Evolutionary conservation across 768 basidiomycete species (phyloP).

Genomic region (Butyriboletus loyo): DNA sequence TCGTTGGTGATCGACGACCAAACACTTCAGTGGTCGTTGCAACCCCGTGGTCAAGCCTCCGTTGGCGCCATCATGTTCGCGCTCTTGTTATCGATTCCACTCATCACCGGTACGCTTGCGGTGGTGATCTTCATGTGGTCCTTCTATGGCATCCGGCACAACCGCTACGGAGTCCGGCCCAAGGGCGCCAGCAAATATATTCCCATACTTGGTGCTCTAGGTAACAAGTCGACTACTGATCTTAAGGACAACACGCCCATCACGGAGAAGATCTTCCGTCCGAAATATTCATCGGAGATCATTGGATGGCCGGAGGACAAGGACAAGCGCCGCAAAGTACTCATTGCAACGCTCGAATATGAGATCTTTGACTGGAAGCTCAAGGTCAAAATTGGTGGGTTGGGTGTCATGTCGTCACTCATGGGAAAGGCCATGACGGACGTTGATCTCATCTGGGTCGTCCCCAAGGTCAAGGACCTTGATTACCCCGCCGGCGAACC

Average conservation of each 20-base stretch:
- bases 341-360: slow-evolving; percentile 92
- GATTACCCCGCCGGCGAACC: slow-evolving; percentile 92
- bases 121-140: slow-evolving; percentile 91
- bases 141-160: slow-evolving; percentile 95
- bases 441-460: slow-evolving; percentile 90
- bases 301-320: slow-evolving; percentile 98
- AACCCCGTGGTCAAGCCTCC: slow-evolving; percentile 77
- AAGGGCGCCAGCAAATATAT: slow-evolving; percentile 77
- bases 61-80: slow-evolving; percentile 89
- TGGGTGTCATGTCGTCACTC: slow-evolving; percentile 95
- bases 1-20: slow-evolving; percentile 75
- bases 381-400: slow-evolving; percentile 96
- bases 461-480: slow-evolving; percentile 92
- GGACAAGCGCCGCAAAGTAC: slow-evolving; percentile 84
- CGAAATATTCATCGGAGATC: slow-evolving; percentile 62
- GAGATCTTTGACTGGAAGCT: slow-evolving; percentile 97
- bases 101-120: slow-evolving; percentile 81
- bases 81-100: slow-evolving; percentile 74
- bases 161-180: slow-evolving; percentile 81
- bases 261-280: slow-evolving; percentile 69
- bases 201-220: slow-evolving; percentile 73
- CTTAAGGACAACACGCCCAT: slow-evolving; percentile 61
- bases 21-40: slow-evolving; percentile 70
- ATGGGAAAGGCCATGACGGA: slow-evolving; percentile 99
- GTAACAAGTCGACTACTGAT: slow-evolving; percentile 66